A percentile compares a stretch with the other conserved stretches of the same genome.
Evolutionary conservation across 2,329 filamentous ascomycete genomes (phyloP).

Genomic region (Torrubiella hemipterigena): DNA sequence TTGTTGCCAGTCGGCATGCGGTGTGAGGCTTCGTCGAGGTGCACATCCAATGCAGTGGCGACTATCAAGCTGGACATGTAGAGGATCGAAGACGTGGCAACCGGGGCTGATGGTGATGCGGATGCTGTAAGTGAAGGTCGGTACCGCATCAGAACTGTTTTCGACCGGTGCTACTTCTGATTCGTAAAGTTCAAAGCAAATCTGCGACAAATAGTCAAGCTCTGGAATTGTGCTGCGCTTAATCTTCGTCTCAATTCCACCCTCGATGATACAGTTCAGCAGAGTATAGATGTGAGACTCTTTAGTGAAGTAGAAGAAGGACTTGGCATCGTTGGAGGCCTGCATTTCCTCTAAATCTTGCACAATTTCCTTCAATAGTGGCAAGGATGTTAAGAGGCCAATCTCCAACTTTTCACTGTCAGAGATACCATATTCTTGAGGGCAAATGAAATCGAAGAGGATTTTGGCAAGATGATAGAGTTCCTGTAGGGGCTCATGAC

Average conservation of each 20-base stretch:
- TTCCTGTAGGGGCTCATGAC: slow-evolving; percentile 81
- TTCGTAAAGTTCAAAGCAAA: slow-evolving; percentile 96
- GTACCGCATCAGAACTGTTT: slow-evolving; percentile 37
- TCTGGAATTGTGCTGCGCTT: slow-evolving; percentile 90
- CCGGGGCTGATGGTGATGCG: slow-evolving; percentile 92
- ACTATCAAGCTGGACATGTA: slow-evolving; percentile 92
- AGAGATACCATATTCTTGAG: slow-evolving; percentile 94
- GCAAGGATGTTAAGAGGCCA: slow-evolving; percentile 83
- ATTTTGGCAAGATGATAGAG: slow-evolving; percentile 90
- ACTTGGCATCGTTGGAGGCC: slow-evolving; percentile 85
- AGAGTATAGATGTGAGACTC: slow-evolving; percentile 98
- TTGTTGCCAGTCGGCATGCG: slow-evolving; percentile 89
- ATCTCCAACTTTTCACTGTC: slow-evolving; percentile 98
- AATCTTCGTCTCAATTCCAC: slow-evolving; percentile 94
- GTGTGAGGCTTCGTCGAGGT: slow-evolving; percentile 76
- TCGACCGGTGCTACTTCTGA: slow-evolving; percentile 58
- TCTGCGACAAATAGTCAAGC: slow-evolving; percentile 93
- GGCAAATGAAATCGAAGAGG: slow-evolving; percentile 95
- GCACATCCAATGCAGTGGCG: slow-evolving; percentile 94
- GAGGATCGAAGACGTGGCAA: slow-evolving; percentile 89
- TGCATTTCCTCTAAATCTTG: slow-evolving; percentile 95
- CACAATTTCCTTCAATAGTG: slow-evolving; percentile 91
- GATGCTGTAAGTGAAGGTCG: slow-evolving; percentile 86
- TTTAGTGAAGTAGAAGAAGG: slow-evolving; percentile 98
- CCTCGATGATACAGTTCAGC: slow-evolving; percentile 94